Evolutionary conservation across 2,329 filamentous ascomycete species (phyloP).

Genomic region (Aspergillus glaucus): DNA sequence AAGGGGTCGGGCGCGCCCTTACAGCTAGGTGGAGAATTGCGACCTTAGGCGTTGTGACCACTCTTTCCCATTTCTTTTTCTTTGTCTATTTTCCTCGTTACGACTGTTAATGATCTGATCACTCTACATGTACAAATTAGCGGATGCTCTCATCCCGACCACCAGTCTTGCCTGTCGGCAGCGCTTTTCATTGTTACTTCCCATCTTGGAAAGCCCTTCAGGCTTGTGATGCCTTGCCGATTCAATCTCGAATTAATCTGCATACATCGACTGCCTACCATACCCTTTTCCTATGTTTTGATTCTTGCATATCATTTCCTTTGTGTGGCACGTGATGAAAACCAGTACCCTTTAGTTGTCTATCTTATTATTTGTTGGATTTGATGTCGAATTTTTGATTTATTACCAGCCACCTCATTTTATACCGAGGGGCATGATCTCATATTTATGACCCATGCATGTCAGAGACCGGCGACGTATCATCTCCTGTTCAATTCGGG

Average conservation of each 20-base stretch:
- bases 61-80: conserved; percentile 9
- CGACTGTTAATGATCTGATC: conserved; percentile 19
- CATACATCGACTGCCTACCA: conserved; percentile 6
- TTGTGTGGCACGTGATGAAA: conserved; percentile 2
- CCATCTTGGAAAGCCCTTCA: too few species aligned
- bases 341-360: background rate
- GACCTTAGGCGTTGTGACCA: conserved; percentile 33
- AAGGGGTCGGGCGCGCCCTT: conserved; percentile 54
- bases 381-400: background rate
- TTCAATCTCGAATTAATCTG: background rate
- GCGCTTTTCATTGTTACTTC: background rate
- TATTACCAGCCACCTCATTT: background rate
- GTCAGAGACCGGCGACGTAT: background rate
- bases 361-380: background rate
- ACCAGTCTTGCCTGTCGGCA: background rate
- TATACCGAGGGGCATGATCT: background rate
- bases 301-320: conserved; percentile 5
- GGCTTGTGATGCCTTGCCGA: background rate
- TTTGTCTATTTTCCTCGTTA: conserved; percentile 15
- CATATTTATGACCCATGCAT: background rate
- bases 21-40: conserved; percentile 60
- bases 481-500: background rate
- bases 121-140: conserved; percentile 11
- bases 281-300: conserved; percentile 9
- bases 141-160: background rate